phyloP scores from a whole-genome alignment of 1,139 yeast genomes.

The Barnettozyma hawaiiensis region DNA sequence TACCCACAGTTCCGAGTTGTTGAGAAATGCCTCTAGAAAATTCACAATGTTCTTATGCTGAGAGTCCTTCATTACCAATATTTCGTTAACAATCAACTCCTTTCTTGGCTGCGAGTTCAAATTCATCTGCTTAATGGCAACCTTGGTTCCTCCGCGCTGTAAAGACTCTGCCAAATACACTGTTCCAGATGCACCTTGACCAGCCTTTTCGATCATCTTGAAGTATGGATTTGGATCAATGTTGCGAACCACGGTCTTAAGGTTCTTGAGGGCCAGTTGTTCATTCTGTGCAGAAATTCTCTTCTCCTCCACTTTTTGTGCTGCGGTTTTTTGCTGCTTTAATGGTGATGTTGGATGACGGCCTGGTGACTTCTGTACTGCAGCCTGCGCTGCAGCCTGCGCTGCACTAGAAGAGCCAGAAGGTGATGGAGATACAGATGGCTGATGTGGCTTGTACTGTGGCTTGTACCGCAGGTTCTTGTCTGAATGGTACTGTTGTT shows the following conservation, averaged over 20 bases:
- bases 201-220: conserved; percentile 88
- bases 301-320: conserved; percentile 48
- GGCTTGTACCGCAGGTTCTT: conserved; percentile 18
- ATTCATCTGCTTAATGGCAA: conserved; percentile 96
- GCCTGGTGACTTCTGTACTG: conserved; percentile 23
- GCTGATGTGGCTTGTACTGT: conserved; percentile 20
- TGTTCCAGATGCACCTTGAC: conserved; percentile 99
- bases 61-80: conserved; percentile 90
- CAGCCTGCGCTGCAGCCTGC: conserved; percentile 25
- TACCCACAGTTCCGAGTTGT: conserved; percentile 74
- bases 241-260: conserved; percentile 76
- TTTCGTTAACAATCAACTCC: conserved; percentile 90
- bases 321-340: conserved; percentile 31
- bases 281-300: conserved; percentile 73
- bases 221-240: conserved; percentile 82
- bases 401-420: conserved; percentile 27
- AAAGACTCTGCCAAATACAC: conserved; percentile 83
- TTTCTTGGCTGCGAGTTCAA: conserved; percentile 89
- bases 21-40: conserved; percentile 79
- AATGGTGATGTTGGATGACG: conserved; percentile 26
- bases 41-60: conserved; percentile 91
- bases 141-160: conserved; percentile 43
- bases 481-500: conserved; percentile 5
- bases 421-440: conserved; percentile 18
- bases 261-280: conserved; percentile 76